Percentiles rank a stretch among this genome's conserved stretches.
These are phyloP conservation scores for Pyrenochaeta sp. DNA, from an alignment of 2,329 filamentous ascomycete genomes.

Conservation along the genomic window DNA sequence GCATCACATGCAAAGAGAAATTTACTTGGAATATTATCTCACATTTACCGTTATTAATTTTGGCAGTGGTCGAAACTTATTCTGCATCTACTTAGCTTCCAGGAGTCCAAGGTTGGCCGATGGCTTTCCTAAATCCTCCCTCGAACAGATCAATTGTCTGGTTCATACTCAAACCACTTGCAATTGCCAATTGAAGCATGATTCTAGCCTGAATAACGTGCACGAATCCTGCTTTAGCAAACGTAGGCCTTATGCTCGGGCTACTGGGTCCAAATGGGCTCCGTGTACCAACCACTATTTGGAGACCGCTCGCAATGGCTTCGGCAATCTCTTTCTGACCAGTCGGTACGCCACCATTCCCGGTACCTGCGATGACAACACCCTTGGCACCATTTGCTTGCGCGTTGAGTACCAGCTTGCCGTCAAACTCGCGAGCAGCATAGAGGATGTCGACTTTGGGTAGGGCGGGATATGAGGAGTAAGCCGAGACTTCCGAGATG, in stretches of 20 bases:
- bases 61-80: too few species aligned
- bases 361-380: slow-evolving; percentile 36
- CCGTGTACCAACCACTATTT: slow-evolving; percentile 33
- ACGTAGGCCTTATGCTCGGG: slow-evolving; percentile 19
- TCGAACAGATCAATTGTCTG: slow-evolving; percentile 39
- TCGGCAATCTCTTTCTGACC: slow-evolving; percentile 25
- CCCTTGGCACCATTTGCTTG: slow-evolving; percentile 32
- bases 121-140: slow-evolving; percentile 29
- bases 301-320: slow-evolving; percentile 29
- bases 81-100: background rate
- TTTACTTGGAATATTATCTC: too few species aligned
- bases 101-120: slow-evolving; percentile 28
- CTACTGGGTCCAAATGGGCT: slow-evolving; percentile 31
- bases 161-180: slow-evolving; percentile 36
- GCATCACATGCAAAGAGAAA: too few species aligned
- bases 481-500: slow-evolving; percentile 16
- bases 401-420: slow-evolving; percentile 30
- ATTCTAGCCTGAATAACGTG: slow-evolving; percentile 37
- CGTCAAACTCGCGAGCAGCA: slow-evolving; percentile 37
- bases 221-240: slow-evolving; percentile 30
- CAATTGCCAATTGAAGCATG: slow-evolving; percentile 40
- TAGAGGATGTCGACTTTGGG: slow-evolving; percentile 42
- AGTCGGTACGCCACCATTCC: slow-evolving; percentile 32
- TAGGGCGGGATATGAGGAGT: slow-evolving; percentile 24
- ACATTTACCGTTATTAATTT: too few species aligned